A percentile compares a stretch with the other conserved stretches of the same genome.
Evolutionary conservation across 495 filamentous ascomycete genomes (phyloP).

Genomic region (Chaetomidium leptoderma): DNA sequence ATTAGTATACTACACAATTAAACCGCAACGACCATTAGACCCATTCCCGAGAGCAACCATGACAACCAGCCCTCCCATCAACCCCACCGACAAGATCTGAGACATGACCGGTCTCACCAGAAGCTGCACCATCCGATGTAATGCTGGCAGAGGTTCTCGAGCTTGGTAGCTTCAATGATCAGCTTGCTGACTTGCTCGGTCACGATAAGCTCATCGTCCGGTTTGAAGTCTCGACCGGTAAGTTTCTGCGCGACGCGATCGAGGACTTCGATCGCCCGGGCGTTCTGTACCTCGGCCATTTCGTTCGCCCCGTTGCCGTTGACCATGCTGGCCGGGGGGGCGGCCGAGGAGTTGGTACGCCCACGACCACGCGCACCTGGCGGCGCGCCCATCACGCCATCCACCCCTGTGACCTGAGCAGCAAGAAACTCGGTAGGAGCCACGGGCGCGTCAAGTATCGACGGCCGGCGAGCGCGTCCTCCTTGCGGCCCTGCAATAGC

Average conservation of each 20-base stretch:
- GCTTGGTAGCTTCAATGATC: conserved; percentile 87
- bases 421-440: conserved; percentile 48
- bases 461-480: conserved; percentile 54
- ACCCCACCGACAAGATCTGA: no score
- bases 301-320: conserved; percentile 40
- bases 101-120: conserved; percentile 50
- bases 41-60: no score
- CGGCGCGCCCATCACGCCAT: conserved; percentile 44
- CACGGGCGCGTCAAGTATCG: conserved; percentile 64
- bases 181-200: conserved; percentile 88
- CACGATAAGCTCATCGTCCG: conserved; percentile 75
- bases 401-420: conserved; percentile 39
- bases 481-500: conserved; percentile 42
- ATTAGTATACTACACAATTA: no score
- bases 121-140: conserved; percentile 98
- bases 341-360: conserved; percentile 50
- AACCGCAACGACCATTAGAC: background rate
- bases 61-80: no score
- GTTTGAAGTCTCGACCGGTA: conserved; percentile 66
- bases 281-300: conserved; percentile 79
- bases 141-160: conserved; percentile 97
- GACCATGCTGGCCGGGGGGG: conserved; percentile 30
- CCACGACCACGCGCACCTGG: conserved; percentile 49
- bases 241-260: conserved; percentile 91
- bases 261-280: conserved; percentile 85